These are phyloP conservation scores for Candida coleopterorum DNA, from an alignment of 805 yeast species.

Conservation along the genomic window DNA sequence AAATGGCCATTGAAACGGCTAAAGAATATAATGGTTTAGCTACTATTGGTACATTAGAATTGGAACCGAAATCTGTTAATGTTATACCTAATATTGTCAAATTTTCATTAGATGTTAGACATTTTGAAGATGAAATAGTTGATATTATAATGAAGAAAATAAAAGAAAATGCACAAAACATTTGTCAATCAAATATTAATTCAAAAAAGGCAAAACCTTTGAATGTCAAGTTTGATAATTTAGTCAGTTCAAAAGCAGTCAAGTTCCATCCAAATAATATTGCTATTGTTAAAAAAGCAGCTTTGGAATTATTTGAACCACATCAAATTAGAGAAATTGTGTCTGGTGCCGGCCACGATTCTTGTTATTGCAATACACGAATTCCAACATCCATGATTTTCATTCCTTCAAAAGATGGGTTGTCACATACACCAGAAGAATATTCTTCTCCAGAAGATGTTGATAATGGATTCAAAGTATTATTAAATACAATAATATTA, in stretches of 20 bases:
- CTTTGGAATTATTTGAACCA: slow-evolving; percentile 44
- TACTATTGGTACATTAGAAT: slow-evolving; percentile 53
- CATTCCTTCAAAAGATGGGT: slow-evolving; percentile 63
- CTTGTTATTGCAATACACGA: slow-evolving; percentile 50
- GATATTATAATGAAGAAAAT: slow-evolving; percentile 33
- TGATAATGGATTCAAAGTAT: slow-evolving; percentile 53
- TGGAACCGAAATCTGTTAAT: slow-evolving; percentile 59
- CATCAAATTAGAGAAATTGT: slow-evolving; percentile 42
- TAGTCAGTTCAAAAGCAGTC: slow-evolving; percentile 52
- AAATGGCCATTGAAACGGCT: slow-evolving; percentile 53
- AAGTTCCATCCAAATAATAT: slow-evolving; percentile 51
- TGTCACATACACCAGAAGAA: slow-evolving; percentile 64
- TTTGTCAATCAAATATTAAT: slow-evolving; percentile 22
- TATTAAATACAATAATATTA: slow-evolving; percentile 42
- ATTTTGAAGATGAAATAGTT: slow-evolving; percentile 42
- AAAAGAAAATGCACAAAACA: slow-evolving; percentile 29
- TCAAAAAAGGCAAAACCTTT: slow-evolving; percentile 24
- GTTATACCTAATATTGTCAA: slow-evolving; percentile 61
- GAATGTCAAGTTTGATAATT: slow-evolving; percentile 36
- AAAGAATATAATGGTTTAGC: slow-evolving; percentile 47
- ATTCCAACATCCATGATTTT: slow-evolving; percentile 74
- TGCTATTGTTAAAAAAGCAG: slow-evolving; percentile 48
- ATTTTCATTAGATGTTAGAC: slow-evolving; percentile 61
- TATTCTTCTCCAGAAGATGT: slow-evolving; percentile 61
- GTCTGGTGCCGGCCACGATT: slow-evolving; percentile 75